phyloP scores from a whole-genome alignment of 345 rosid species.

The Lepidium didymum region DNA sequence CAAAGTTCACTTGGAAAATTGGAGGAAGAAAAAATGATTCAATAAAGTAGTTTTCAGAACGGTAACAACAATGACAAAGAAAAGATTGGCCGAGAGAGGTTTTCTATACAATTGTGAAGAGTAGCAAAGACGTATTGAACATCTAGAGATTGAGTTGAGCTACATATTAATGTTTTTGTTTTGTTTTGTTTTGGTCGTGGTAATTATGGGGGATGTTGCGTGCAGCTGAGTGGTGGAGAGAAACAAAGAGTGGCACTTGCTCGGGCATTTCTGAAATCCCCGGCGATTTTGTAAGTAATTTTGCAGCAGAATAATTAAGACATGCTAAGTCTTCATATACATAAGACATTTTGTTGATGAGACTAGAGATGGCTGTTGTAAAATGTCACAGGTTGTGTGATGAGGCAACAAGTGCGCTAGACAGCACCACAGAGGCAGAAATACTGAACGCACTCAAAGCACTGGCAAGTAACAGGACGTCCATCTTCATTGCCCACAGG shows the following conservation, averaged over 20 bases:
- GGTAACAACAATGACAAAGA: not conserved
- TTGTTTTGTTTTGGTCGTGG: not conserved
- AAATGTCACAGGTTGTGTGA: constrained; percentile 72
- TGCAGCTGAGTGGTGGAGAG: constrained; percentile 99
- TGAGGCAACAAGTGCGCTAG: constrained; percentile 98
- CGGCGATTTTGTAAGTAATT: constrained; percentile 71
- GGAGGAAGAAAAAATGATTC: not conserved
- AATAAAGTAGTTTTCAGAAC: not conserved
- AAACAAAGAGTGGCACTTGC: constrained; percentile 98
- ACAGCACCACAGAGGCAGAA: constrained; percentile 98
- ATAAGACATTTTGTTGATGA: not conserved
- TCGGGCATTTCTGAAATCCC: constrained; percentile 83
- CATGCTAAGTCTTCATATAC: not conserved
- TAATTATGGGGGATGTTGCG: constrained; percentile 10
- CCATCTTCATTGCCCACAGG: constrained; percentile 92
- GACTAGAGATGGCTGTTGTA: not conserved
- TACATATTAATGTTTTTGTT: not conserved
- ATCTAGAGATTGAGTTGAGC: not conserved
- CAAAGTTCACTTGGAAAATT: not conserved
- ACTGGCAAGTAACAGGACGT: constrained; percentile 77
- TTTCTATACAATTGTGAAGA: not conserved
- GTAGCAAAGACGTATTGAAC: not conserved
- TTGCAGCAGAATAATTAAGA: not conserved
- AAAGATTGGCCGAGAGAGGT: not conserved
- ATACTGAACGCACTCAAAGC: constrained; percentile 81